Evolutionary conservation across 768 basidiomycete genomes (phyloP).

Genomic region (Epithele typhae): DNA sequence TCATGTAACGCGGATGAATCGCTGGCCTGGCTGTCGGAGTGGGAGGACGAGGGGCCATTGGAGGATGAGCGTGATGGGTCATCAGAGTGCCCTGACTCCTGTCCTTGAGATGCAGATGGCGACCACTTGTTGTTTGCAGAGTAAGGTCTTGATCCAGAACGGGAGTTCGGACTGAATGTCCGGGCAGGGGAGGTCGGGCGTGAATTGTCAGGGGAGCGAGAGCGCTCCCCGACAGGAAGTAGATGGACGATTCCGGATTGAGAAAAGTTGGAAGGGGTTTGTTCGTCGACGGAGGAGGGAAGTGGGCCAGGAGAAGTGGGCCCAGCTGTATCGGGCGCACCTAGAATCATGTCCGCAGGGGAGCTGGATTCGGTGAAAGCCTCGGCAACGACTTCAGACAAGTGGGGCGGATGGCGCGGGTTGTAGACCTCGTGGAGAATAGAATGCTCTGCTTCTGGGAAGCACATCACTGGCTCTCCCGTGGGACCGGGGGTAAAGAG

Average conservation of each 20-base stretch:
- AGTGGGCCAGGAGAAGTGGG: neutral
- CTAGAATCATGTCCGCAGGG: slow-evolving; percentile 3
- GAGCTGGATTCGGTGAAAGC: slow-evolving; percentile 18
- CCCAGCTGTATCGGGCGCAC: neutral
- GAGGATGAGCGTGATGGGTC: slow-evolving; percentile 3
- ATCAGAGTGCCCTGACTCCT: too few species aligned
- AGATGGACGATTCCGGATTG: slow-evolving; percentile 27
- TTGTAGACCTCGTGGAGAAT: slow-evolving; percentile 8
- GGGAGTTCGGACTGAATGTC: neutral
- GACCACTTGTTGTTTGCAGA: too few species aligned
- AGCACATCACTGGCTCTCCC: slow-evolving; percentile 13
- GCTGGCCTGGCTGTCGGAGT: slow-evolving; percentile 11
- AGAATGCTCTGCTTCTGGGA: neutral
- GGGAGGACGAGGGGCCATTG: slow-evolving; percentile 2
- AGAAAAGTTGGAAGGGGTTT: slow-evolving; percentile 19
- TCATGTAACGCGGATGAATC: slow-evolving; percentile 22
- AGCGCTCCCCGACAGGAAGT: slow-evolving; percentile 15
- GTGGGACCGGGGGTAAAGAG: slow-evolving; percentile 7
- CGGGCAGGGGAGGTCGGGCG: slow-evolving; percentile 2
- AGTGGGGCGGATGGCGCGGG: slow-evolving; percentile 16
- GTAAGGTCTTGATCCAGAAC: too few species aligned
- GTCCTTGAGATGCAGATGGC: slow-evolving; percentile 5
- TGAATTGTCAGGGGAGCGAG: slow-evolving; percentile 8
- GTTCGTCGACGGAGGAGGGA: neutral
- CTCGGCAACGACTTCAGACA: slow-evolving; percentile 18